Base-by-base conservation (phyloP, 1,139 yeast species). In the Suzukiozyma palmioleophila region DNA sequence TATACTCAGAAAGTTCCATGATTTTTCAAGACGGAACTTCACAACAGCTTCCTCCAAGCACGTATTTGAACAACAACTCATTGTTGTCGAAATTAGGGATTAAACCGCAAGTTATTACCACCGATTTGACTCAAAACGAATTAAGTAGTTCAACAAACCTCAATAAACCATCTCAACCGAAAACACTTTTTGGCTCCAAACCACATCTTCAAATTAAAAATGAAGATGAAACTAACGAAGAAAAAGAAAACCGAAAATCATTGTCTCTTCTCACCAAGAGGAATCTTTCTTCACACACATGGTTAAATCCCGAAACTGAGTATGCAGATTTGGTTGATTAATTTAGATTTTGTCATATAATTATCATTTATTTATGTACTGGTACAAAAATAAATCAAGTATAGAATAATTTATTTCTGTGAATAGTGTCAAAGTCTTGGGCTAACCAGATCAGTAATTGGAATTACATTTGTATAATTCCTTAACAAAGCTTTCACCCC, bases 401-500 rank as follows among this genome's bases (percentile, higher is more conserved):
- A 18, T 7, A 15, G 13, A 34, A 16, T 29, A 28, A n/a, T 26
- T 15, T 27, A 15, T 29, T 15, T 28, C 26, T n/a, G n/a, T n/a
- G 11, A 16, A 10, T 15, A 12, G n/a, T 14, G 16, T 7, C 18
- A n/a, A 14, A 15, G 5, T 6, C 28, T 26, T 6, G 28, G 13
- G 28, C 8, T n/a, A n/a, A 26, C 11, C 11, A 9, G 8, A 4
- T 3, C 16, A 28, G 3, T 28, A 28, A 8, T 26, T 37, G 10
- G 40, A 35, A 35, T 36, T 41, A 41, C 66, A 66, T 52, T 75
- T 81, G 49, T 69, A 73, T 43, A 92, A 68, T 60, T 94, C 99
- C 50, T 84, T 83, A 35, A 92, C 98, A 62, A 92, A 92, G 53
- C 84, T 84, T 59, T 89, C 96, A 39, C 98, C 98, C 99, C 99